Evolutionary conservation across 1,139 yeast genomes (phyloP).

Genomic region (Candida mesenterica): DNA sequence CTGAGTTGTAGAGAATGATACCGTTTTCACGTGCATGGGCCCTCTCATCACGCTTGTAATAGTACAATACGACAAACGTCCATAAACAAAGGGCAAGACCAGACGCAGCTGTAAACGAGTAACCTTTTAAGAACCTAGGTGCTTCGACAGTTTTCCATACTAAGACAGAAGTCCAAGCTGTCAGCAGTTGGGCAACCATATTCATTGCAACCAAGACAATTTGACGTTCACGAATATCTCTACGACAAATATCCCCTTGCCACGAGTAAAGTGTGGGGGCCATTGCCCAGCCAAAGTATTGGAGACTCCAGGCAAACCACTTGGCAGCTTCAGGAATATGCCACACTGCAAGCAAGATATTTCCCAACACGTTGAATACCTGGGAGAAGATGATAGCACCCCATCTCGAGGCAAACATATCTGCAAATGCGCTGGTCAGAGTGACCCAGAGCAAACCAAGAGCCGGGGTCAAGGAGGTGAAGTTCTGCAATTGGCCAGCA

Average conservation of each 20-base stretch:
- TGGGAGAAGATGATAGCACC: constrained; percentile 58
- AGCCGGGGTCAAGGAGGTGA: constrained; percentile 44
- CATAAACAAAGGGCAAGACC: constrained; percentile 51
- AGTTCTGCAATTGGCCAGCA: constrained; percentile 38
- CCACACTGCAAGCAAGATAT: constrained; percentile 47
- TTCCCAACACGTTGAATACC: constrained; percentile 40
- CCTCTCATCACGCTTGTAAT: constrained; percentile 59
- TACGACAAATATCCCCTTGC: constrained; percentile 45
- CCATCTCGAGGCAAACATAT: constrained; percentile 54
- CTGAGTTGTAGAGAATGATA: constrained; percentile 17
- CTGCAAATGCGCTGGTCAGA: constrained; percentile 42
- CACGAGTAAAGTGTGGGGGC: constrained; percentile 49
- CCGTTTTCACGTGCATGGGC: constrained; percentile 49
- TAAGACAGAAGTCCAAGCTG: constrained; percentile 44
- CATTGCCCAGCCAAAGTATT: constrained; percentile 51
- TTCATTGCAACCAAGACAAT: constrained; percentile 45
- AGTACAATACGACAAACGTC: constrained; percentile 54
- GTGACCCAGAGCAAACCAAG: constrained; percentile 42
- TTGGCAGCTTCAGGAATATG: constrained; percentile 42
- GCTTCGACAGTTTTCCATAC: constrained; percentile 47
- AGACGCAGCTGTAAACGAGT: constrained; percentile 50
- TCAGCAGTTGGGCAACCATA: constrained; percentile 42
- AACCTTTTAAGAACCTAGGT: constrained; percentile 52
- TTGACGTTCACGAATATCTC: constrained; percentile 43
- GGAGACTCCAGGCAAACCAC: constrained; percentile 49